A percentile compares a stretch with the other conserved stretches of the same genome.
Evolutionary conservation across 2,329 filamentous ascomycete genomes (phyloP).

Genomic region (Didymellaceae sp.): DNA sequence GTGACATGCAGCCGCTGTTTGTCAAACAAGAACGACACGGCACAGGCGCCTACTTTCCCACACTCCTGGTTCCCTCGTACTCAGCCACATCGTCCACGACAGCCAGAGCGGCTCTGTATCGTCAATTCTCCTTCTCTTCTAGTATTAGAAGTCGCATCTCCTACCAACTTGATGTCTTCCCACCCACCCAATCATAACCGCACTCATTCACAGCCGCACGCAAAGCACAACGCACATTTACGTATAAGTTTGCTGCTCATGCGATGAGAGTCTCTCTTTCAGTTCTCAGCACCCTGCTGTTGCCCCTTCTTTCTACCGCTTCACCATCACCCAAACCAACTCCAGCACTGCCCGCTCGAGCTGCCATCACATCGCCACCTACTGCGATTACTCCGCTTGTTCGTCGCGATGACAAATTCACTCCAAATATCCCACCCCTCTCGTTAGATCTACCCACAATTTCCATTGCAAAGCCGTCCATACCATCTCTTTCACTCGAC

Average conservation of each 20-base stretch:
- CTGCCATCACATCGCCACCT: slow-evolving; percentile 8
- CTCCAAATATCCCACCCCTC: slow-evolving; percentile 18
- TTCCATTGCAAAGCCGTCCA: slow-evolving; percentile 16
- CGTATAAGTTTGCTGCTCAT: slow-evolving; percentile 9
- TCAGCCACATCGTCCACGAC: slow-evolving; percentile 27
- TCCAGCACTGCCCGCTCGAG: slow-evolving; percentile 12
- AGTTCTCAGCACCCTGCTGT: slow-evolving; percentile 21
- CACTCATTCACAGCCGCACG: too few relatives aligned
- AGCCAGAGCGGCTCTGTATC: slow-evolving; percentile 11
- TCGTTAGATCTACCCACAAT: slow-evolving; percentile 20
- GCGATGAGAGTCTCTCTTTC: slow-evolving; percentile 21
- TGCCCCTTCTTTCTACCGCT: slow-evolving; percentile 17
- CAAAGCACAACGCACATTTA: slow-evolving; percentile 2
- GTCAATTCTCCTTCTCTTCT: slow-evolving; percentile 12
- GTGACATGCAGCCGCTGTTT: neutral
- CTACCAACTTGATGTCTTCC: slow-evolving; percentile 2
- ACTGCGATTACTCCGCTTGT: slow-evolving; percentile 9
- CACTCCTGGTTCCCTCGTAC: slow-evolving; percentile 7
- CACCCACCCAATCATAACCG: too few relatives aligned
- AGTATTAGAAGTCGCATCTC: slow-evolving; percentile 5
- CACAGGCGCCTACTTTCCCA: slow-evolving; percentile 12
- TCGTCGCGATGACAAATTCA: slow-evolving; percentile 20
- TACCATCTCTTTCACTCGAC: slow-evolving; percentile 5
- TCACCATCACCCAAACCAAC: slow-evolving; percentile 14
- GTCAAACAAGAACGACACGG: neutral